Percentiles rank a stretch among this genome's conserved stretches.
Conservation (phyloP, 495 filamentous ascomycete species). For the Cenococcum geophilum region DNA sequence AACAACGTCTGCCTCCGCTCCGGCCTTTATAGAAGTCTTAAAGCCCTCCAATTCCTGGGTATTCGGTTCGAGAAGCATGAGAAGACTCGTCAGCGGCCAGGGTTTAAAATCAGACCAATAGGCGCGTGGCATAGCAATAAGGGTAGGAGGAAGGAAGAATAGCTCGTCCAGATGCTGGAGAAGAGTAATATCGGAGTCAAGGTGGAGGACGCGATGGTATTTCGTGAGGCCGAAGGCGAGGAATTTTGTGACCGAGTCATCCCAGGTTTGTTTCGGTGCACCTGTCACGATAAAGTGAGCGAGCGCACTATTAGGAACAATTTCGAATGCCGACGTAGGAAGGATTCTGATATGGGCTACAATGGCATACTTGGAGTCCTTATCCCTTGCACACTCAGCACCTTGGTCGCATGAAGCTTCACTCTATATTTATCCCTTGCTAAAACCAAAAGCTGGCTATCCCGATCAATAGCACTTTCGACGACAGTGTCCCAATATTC, state of each 20-base stretch:
- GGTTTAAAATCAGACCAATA: slow-evolving; percentile 34
- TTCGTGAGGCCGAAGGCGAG: slow-evolving; percentile 34
- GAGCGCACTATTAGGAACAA: neutral
- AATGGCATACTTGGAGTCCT: slow-evolving; percentile 18
- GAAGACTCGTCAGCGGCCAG: slow-evolving; percentile 31
- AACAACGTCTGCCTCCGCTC: slow-evolving; percentile 16
- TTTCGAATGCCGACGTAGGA: neutral
- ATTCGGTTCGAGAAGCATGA: slow-evolving; percentile 36
- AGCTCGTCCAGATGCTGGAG: slow-evolving; percentile 37
- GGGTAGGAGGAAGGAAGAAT: slow-evolving; percentile 36
- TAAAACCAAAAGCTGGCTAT: slow-evolving; percentile 32
- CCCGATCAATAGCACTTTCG: slow-evolving; percentile 19
- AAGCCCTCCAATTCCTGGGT: slow-evolving; percentile 29
- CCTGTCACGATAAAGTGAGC: slow-evolving; percentile 6
- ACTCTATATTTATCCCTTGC: slow-evolving; percentile 35
- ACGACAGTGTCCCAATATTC: slow-evolving; percentile 33
- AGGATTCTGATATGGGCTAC: slow-evolving; percentile 7
- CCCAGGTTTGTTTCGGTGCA: slow-evolving; percentile 29
- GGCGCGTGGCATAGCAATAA: slow-evolving; percentile 38
- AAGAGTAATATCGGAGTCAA: slow-evolving; percentile 39
- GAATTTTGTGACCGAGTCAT: slow-evolving; percentile 37
- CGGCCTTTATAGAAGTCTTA: slow-evolving; percentile 22
- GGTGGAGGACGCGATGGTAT: slow-evolving; percentile 36
- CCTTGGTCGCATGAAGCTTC: slow-evolving; percentile 32
- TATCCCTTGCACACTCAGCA: slow-evolving; percentile 30